Base-by-base conservation (phyloP, 1,139 yeast genomes). In the Suhomyces bribrorum region DNA sequence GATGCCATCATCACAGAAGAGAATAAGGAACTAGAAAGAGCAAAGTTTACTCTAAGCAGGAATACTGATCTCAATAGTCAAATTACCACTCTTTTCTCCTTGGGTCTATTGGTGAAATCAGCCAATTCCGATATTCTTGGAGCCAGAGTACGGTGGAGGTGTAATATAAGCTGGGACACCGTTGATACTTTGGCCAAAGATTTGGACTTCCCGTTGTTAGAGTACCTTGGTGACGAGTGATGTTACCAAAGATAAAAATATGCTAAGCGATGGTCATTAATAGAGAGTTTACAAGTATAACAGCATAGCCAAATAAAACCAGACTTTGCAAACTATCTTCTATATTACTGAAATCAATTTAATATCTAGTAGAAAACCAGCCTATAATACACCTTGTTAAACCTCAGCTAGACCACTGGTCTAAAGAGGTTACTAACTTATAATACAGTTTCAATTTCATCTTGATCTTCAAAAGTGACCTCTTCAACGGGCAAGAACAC, bases 71-170 rank as follows among this genome's bases (percentile, higher is more conserved):
- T 81, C 26, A 74, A 75, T 44, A 66, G 73, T 31, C 86, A 81
- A 54, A 65, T 83, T 32, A 83, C 88, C 1, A 79, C 86, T 0
- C 58, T 83, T 36, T 66, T 73, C 9, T 69, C 81, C 1, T 66
- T 81, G 49, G 81, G 81, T 18, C 60, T 82, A 37, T 52, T 83
- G 14, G 55, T 65, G 14, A 68, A 81, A 44, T 71, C 76, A 8
- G 69, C 71, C 12, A 66, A 74, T 13, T 62, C 75, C 4, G 88
- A 83, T 53, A 73, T 79, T 14, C 63, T 84, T 29, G 83, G 77
- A 41, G 74, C 86, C 5, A 73, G 77, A 47, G 75, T 83, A 2
- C 65, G 81, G 42, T 83, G 89, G 88, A 78, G 72, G 49, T 73
- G 82, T 45, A 81, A 79, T 49, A 73, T 80, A 12, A 64, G 72